Base-by-base conservation (phyloP, 2,329 filamentous ascomycete genomes). In the Xylaria digitata region DNA sequence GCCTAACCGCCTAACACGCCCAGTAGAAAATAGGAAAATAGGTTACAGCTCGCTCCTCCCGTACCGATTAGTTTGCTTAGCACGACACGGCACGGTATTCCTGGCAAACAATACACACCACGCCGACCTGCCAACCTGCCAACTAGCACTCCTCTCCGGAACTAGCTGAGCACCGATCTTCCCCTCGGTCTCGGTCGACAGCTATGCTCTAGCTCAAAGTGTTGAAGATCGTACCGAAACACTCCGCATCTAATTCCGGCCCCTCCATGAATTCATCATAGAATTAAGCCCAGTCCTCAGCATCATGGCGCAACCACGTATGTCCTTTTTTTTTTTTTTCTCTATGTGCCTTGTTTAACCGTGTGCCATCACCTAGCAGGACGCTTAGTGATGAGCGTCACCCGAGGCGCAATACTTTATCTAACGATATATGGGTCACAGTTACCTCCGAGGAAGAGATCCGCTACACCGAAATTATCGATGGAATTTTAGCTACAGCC, bases 381-480 rank as follows among this genome's bases (percentile, higher is more conserved):
- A n/a, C 32, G 3, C 42, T 45, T 61, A 11, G 37, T 32, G 9
- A 15, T 48, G 37, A n/a, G 13, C 26, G 37, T 21, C 43, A 7
- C 43, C 43, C 6, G 52, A 49, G 49, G 34, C 23, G 40, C 54
- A 55, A 65, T 48, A 42, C 43, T 15, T 3, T 32, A 13, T 53
- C 58, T 68, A 67, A 69, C 55, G 23, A 30, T n/a, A 40, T 50
- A 65, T 68, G 63, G 61, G 67, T 23, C 40, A 46, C 69, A 88
- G 86, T 88, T 70, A 81, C 81, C 46, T 60, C 79, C 60, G 82
- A 85, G 59, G 86, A 89, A 74, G 80, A 80, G 71, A 69, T 75
- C 63, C 80, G 82, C 70, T 89, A 88, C 77, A 89, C 85, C 60
- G 78, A 80, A 61, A 84, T 89, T 72, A 89, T 90, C 76, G 87